Percentiles rank a stretch among this genome's conserved stretches.
These are phyloP conservation scores for Porphyrellus cyaneotinctus DNA, from an alignment of 768 basidiomycete species.

Conservation along the genomic window DNA sequence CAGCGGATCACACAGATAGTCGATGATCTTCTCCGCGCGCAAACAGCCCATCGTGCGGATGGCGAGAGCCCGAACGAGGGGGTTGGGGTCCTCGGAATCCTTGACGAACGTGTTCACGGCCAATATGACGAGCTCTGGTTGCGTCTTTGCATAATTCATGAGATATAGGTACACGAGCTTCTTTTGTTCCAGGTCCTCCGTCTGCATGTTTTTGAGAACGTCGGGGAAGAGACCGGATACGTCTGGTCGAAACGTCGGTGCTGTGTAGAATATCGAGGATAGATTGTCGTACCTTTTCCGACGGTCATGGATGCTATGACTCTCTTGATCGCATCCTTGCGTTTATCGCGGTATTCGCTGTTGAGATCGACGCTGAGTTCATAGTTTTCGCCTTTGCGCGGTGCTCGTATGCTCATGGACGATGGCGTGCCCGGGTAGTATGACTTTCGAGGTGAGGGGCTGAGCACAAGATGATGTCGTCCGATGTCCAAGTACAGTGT, in stretches of 20 bases:
- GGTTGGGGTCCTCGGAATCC: constrained; percentile 95
- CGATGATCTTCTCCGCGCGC: constrained; percentile 97
- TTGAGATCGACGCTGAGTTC: constrained; percentile 97
- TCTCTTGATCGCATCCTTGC: constrained; percentile 98
- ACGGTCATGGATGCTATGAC: constrained; percentile 99
- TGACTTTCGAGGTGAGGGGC: neutral
- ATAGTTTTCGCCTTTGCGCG: constrained; percentile 88
- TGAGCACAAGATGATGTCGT: too few species aligned
- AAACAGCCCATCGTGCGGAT: constrained; percentile 98
- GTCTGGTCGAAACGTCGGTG: constrained; percentile 40
- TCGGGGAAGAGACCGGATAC: constrained; percentile 95
- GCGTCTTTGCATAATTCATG: constrained; percentile 99
- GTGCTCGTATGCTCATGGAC: constrained; percentile 49
- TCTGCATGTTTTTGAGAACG: constrained; percentile 99
- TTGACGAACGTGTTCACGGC: constrained; percentile 99
- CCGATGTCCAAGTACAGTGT: too few species aligned
- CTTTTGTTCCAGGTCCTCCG: constrained; percentile 98
- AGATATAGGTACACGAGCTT: constrained; percentile 99
- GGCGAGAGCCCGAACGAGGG: constrained; percentile 91
- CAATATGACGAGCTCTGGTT: constrained; percentile 97
- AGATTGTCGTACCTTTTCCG: constrained; percentile 72
- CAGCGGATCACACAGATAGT: constrained; percentile 95
- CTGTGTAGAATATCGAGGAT: constrained; percentile 1
- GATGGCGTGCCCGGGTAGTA: neutral
- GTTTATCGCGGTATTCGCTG: constrained; percentile 90